These are phyloP conservation scores for Fusarium secorum DNA, from an alignment of 2,329 filamentous ascomycete genomes.

Conservation along the genomic window DNA sequence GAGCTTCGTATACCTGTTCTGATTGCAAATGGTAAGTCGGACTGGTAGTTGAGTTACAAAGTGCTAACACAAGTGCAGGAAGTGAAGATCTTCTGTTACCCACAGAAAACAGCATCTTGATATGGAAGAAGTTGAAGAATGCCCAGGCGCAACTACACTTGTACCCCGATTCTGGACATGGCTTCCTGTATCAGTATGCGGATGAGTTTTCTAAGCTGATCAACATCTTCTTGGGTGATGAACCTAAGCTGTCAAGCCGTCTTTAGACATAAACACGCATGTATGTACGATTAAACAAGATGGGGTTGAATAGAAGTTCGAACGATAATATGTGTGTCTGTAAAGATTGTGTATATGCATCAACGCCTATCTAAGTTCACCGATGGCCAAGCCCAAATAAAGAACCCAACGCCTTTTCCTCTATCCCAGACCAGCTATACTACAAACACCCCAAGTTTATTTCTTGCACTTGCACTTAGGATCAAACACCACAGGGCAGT, in stretches of 20 bases:
- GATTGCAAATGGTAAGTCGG: slow-evolving; percentile 49
- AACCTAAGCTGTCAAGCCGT: slow-evolving; percentile 17
- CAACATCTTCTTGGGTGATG: slow-evolving; percentile 44
- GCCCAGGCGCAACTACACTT: slow-evolving; percentile 45
- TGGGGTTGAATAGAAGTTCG: accelerated
- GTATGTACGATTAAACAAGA: accelerated
- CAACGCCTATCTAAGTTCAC: background rate
- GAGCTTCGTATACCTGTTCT: slow-evolving; percentile 49
- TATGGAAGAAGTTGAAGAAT: slow-evolving; percentile 48
- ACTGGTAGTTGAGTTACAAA: accelerated
- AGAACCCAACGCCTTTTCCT: slow-evolving; percentile 4
- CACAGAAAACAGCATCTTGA: slow-evolving; percentile 49
- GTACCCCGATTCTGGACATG: slow-evolving; percentile 49
- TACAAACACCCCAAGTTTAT: background rate
- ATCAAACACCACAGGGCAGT: slow-evolving; percentile 33
- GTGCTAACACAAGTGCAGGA: slow-evolving; percentile 34
- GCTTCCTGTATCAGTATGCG: slow-evolving; percentile 48
- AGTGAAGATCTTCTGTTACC: slow-evolving; percentile 48
- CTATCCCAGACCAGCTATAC: background rate
- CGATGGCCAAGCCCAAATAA: background rate
- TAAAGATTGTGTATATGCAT: slow-evolving; percentile 4
- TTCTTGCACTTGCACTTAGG: slow-evolving; percentile 27
- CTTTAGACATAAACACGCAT: slow-evolving; percentile 7
- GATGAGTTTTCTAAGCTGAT: slow-evolving; percentile 44
- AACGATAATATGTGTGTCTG: background rate